phyloP scores from a whole-genome alignment of 108 stramenopile genomes.

The Discostella pseudostelligera region DNA sequence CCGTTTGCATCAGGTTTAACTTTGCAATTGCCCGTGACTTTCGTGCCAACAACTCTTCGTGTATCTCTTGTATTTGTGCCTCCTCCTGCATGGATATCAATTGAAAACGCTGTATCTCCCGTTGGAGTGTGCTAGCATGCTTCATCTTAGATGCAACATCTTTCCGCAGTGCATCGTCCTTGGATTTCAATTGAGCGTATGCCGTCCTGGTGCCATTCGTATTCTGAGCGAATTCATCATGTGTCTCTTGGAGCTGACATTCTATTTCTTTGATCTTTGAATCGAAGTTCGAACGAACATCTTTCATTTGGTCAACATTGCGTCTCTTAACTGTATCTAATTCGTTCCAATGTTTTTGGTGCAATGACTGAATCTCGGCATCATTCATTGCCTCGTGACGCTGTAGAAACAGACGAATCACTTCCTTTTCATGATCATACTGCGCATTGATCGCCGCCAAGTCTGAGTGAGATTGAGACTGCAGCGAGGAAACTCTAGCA shows the following conservation, averaged over 20 bases:
- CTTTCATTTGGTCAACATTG: slow-evolving; percentile 23
- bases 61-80: slow-evolving; percentile 23
- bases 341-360: slow-evolving; percentile 28
- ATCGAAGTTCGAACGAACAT: slow-evolving; percentile 21
- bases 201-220: slow-evolving; percentile 25
- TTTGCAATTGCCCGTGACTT: slow-evolving; percentile 40
- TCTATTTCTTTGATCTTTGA: slow-evolving; percentile 27
- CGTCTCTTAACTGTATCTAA: slow-evolving; percentile 41
- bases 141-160: slow-evolving; percentile 22
- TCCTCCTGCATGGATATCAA: slow-evolving; percentile 38
- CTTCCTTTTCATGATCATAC: slow-evolving; percentile 22
- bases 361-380: slow-evolving; percentile 13
- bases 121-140: slow-evolving; percentile 27
- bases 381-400: slow-evolving; percentile 18
- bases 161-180: slow-evolving; percentile 33
- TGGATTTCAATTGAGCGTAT: slow-evolving; percentile 30
- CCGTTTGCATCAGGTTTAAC: slow-evolving; percentile 32
- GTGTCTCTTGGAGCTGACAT: slow-evolving; percentile 31
- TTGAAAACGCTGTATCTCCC: slow-evolving; percentile 32
- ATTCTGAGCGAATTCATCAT: slow-evolving; percentile 28
- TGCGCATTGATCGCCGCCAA: slow-evolving; percentile 17
- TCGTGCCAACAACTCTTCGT: slow-evolving; percentile 25
- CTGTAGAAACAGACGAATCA: slow-evolving; percentile 20
- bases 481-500: slow-evolving; percentile 22
- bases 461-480: slow-evolving; percentile 22